Percentiles rank a stretch among this genome's conserved stretches.
These are phyloP conservation scores for Trichodelitschia bisporula DNA, from an alignment of 495 filamentous ascomycete genomes.

Conservation along the genomic window DNA sequence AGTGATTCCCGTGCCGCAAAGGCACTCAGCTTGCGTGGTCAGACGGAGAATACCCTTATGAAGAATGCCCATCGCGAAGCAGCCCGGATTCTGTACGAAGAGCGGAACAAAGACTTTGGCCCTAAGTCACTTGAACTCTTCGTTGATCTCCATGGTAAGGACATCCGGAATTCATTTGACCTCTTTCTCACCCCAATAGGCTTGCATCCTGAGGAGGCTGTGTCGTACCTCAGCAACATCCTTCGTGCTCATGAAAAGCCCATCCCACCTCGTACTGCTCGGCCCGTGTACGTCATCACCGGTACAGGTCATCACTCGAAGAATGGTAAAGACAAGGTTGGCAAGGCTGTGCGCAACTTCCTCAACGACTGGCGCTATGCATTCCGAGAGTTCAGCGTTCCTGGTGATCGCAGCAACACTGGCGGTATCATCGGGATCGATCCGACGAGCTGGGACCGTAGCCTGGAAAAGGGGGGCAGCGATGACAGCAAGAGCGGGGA, in stretches of 20 bases:
- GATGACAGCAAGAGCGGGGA: constrained; percentile 8
- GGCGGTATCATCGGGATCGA: constrained; percentile 91
- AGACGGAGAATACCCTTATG: constrained; percentile 94
- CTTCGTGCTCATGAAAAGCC: constrained; percentile 44
- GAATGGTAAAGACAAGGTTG: constrained; percentile 96
- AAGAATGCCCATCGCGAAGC: constrained; percentile 90
- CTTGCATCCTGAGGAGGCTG: constrained; percentile 88
- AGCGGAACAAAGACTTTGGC: constrained; percentile 54
- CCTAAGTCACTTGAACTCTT: constrained; percentile 46
- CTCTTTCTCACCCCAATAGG: constrained; percentile 13
- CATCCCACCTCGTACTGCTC: constrained; percentile 4
- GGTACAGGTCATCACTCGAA: constrained; percentile 96
- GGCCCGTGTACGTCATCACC: constrained; percentile 84
- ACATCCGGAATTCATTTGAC: neutral
- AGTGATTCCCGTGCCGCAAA: constrained; percentile 94
- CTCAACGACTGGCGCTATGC: constrained; percentile 90
- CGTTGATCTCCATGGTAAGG: constrained; percentile 65
- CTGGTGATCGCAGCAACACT: constrained; percentile 70
- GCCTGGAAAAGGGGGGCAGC: constrained; percentile 17
- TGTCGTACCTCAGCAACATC: constrained; percentile 75
- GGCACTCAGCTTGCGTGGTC: constrained; percentile 76
- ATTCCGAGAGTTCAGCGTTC: constrained; percentile 87
- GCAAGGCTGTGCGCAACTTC: constrained; percentile 75
- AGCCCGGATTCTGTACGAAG: constrained; percentile 74
- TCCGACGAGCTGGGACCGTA: constrained; percentile 54